Evolutionary conservation across 176 grass and related monocot species (phyloP).

Genomic region (Lolium rigidum): DNA sequence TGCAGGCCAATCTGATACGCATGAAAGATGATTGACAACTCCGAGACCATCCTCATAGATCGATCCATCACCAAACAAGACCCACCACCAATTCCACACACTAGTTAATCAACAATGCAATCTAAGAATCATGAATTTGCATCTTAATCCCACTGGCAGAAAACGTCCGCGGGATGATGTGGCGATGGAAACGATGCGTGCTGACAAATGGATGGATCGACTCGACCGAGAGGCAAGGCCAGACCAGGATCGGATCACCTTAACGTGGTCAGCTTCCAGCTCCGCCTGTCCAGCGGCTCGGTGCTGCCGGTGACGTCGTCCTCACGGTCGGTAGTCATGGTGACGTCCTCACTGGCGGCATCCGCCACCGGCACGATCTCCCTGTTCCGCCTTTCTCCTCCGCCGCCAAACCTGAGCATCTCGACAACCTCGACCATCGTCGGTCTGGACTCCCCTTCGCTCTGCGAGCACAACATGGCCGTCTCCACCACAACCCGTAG

Average conservation of each 20-base stretch:
- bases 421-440: conserved; percentile 62
- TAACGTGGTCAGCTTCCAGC: conserved; percentile 48
- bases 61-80: neutral
- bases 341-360: conserved; percentile 31
- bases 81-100: neutral
- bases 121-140: conserved; percentile 1
- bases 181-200: neutral
- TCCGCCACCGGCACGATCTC: conserved; percentile 55
- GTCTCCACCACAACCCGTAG: conserved; percentile 49
- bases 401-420: conserved; percentile 53
- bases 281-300: conserved; percentile 57
- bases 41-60: conserved; percentile 26
- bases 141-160: conserved; percentile 23
- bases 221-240: neutral
- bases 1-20: conserved; percentile 42
- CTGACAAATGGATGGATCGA: neutral
- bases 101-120: conserved; percentile 28
- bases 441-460: conserved; percentile 44
- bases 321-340: conserved; percentile 20
- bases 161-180: neutral
- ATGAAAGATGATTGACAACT: conserved; percentile 33
- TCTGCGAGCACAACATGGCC: conserved; percentile 62
- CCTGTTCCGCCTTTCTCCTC: conserved; percentile 40
- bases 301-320: conserved; percentile 51
- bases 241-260: conserved; percentile 17